These are phyloP conservation scores for Aspergillus heteromorphus DNA, from an alignment of 495 filamentous ascomycete genomes.

Conservation along the genomic window DNA sequence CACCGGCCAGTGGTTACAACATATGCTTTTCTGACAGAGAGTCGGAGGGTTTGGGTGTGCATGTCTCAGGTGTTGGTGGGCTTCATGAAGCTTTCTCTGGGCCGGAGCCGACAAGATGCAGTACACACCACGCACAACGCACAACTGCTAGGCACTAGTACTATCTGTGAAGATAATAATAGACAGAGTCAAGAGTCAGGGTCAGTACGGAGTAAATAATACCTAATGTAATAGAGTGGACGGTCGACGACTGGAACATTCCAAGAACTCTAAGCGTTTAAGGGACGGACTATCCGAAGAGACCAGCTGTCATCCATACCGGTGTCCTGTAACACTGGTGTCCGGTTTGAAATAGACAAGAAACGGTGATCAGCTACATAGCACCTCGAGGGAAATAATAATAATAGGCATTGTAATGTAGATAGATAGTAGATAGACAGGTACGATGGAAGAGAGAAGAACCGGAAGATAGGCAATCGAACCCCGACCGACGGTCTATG, in stretches of 20 bases:
- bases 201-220: no score
- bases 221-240: not conserved
- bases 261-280: slow-evolving; percentile 1
- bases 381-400: no score
- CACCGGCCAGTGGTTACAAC: not conserved
- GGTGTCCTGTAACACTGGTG: not conserved
- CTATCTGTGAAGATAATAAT: not conserved
- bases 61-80: not conserved
- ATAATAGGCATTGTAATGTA: no score
- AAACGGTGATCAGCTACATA: slow-evolving; percentile 9
- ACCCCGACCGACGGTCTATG: not conserved
- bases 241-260: slow-evolving; percentile 11
- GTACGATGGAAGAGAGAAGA: not conserved
- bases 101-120: no score
- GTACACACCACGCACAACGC: no score
- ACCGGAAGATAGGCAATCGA: not conserved
- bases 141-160: no score
- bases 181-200: no score
- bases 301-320: slow-evolving; percentile 2
- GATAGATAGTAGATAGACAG: no score
- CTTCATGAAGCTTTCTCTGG: no score
- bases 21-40: no score
- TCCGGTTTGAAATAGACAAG: slow-evolving; percentile 7
- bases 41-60: not conserved
- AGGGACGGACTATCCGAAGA: not conserved